phyloP scores from a whole-genome alignment of 495 filamentous ascomycete species.

The Poronia punctata region DNA sequence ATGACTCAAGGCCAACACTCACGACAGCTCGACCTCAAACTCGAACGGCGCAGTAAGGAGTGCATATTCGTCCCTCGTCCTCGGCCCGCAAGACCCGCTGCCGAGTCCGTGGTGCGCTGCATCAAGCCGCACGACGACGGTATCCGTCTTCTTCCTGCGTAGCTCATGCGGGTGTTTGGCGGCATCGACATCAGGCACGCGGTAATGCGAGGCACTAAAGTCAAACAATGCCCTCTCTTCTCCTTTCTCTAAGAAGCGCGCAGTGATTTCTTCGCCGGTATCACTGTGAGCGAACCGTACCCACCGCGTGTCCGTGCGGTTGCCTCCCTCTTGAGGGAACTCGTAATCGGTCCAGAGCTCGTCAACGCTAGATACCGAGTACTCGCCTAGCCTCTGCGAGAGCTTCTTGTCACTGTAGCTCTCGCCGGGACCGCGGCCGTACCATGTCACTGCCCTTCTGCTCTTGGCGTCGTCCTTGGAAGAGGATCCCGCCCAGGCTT shows the following conservation, averaged over 20 bases:
- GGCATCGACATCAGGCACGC: constrained; percentile 38
- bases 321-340: constrained; percentile 56
- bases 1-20: too few relatives aligned
- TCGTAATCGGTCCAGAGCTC: constrained; percentile 53
- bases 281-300: constrained; percentile 30
- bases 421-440: constrained; percentile 58
- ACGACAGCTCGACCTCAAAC: constrained; percentile 19
- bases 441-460: constrained; percentile 45
- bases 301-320: constrained; percentile 54
- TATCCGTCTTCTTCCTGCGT: constrained; percentile 36
- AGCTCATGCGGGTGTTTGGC: constrained; percentile 56
- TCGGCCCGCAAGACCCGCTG: constrained; percentile 55
- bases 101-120: constrained; percentile 49
- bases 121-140: constrained; percentile 52
- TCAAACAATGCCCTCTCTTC: constrained; percentile 36
- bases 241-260: constrained; percentile 21
- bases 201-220: constrained; percentile 47
- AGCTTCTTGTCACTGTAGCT: constrained; percentile 55
- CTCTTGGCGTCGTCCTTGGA: constrained; percentile 14
- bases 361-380: constrained; percentile 28
- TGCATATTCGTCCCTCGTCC: constrained; percentile 46
- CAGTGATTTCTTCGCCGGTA: constrained; percentile 29
- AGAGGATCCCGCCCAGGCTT: constrained; percentile 20
- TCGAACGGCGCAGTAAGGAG: constrained; percentile 24
- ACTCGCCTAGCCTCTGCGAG: constrained; percentile 47